Base-by-base conservation (phyloP, 2,329 filamentous ascomycete species). In the Talaromyces sp. region DNA sequence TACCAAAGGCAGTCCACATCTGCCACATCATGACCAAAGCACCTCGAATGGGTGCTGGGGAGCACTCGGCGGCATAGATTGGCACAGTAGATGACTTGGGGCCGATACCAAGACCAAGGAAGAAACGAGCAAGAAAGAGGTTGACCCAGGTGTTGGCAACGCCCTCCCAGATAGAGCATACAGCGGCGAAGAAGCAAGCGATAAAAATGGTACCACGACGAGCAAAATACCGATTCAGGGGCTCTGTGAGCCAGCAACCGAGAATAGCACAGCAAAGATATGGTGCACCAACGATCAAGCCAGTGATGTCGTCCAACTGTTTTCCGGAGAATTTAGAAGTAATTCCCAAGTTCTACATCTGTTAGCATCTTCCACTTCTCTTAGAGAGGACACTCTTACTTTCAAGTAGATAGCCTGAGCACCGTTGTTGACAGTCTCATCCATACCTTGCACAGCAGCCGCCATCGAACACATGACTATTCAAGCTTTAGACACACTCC, bases 381-480 rank as follows among this genome's bases (percentile, higher is more conserved):
- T 11, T 31, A 19, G 10, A 3, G 33, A 5, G 7, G n/a, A 14
- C 39, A 31, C 4, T 24, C 62, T 33, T 68, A 74, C 74, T 58
- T 71, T 71, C 11, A 76, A 67, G 60, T 78, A 78, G 39, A 78
- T 73, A 0, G 70, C 72, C 62, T 79, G 76, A 4, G 81, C 80
- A 37, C 81, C 81, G 62, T 84, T 83, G 66, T 82, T 81, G 39
- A 78, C 80, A 0, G 81, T 83, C 62, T 84, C 80, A 63, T 84
- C 82, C 82, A 83, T 83, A 9, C 80, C 82, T 75, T 81, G 86
- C 10, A 85, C 83, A 7, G 83, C 83, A 2, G 85, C 84, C 2
- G 82, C 83, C 31, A 86, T 76, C 2, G 84, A 83, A 70, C 82
- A 84, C 69, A 85, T 80, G 24, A 80, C 75, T 70, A 74, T 73